Evolutionary conservation across 495 filamentous ascomycete genomes (phyloP).

Genomic region (Aspergillus diversus): DNA sequence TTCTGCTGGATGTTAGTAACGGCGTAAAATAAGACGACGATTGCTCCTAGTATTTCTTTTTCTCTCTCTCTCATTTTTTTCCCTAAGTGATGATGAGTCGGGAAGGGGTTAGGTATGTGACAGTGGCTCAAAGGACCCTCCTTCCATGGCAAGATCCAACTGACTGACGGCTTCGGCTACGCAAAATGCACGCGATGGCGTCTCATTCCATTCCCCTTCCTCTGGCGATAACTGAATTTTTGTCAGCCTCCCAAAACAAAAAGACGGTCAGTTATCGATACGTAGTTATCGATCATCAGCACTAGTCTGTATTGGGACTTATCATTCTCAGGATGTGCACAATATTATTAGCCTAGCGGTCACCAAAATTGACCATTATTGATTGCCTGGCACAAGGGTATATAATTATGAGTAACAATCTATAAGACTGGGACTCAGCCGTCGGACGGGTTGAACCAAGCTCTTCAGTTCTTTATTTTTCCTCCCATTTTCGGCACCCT

Average conservation of each 20-base stretch:
- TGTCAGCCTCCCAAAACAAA: not conserved
- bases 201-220: not conserved
- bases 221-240: not conserved
- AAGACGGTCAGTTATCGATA: constrained; percentile 11
- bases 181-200: not conserved
- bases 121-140: no score
- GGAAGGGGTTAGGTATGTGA: no score
- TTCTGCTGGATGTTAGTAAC: no score
- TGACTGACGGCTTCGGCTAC: no score
- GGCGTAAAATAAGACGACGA: no score
- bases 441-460: no score
- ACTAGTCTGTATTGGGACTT: not conserved
- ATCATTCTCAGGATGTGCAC: not conserved
- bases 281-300: not conserved
- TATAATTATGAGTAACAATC: not conserved
- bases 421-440: not conserved
- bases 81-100: no score
- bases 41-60: no score
- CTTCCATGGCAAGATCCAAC: no score
- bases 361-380: not conserved
- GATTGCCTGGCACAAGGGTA: not conserved
- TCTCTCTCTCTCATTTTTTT: no score
- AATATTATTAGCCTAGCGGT: not conserved
- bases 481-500: not conserved
- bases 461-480: not conserved